Base-by-base conservation (phyloP, 1,284 basidiomycete genomes). In the Athelia psychrophila region DNA sequence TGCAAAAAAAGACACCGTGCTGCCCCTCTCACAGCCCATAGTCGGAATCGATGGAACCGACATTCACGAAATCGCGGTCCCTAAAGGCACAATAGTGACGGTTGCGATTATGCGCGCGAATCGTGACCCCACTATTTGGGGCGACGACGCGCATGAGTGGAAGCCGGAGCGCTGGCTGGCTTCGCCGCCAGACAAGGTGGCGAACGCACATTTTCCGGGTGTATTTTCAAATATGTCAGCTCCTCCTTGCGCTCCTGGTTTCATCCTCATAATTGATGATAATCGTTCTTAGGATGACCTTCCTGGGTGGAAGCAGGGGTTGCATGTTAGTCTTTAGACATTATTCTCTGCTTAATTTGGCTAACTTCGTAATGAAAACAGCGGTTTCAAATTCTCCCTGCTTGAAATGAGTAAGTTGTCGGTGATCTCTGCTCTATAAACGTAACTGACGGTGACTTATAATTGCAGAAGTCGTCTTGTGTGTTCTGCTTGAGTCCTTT, bases 161-260 rank as follows among this genome's bases (percentile, higher is more conserved):
- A 72, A 67, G 48, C 73, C 74, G 24, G 63, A 69, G 49, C 52
- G 74, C 45, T 76, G 75, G 74, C 52, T 53, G 19, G 25, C 20
- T n/a, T 19, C 44, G 9, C 52, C 47, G 8, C 40, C 51, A 27
- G 49, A 53, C n/a, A 52, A 48, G 45, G 18, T 52, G 16, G 44
- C 47, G 20, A 45, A 46, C 45, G 47, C 50, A 27, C 62, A 59
- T 20, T 50, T 74, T 20, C 72, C 72, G 20, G 73, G 73, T 20
- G 64, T 74, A 12, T 75, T 71, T 57, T 58, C 64, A 27, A 71
- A 70, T 49, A 74, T 69, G 74, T 74, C 50, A 67, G n/a, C n/a
- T n/a, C n/a, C n/a, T n/a, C n/a, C n/a, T n/a, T n/a, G 71, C 64
- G 13, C 30, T 19, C 47, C 23, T 13, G 25, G n/a, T 24, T 33